Evolutionary conservation across 257 asterid species (phyloP).

Genomic region (Knoxia roxburghii): DNA sequence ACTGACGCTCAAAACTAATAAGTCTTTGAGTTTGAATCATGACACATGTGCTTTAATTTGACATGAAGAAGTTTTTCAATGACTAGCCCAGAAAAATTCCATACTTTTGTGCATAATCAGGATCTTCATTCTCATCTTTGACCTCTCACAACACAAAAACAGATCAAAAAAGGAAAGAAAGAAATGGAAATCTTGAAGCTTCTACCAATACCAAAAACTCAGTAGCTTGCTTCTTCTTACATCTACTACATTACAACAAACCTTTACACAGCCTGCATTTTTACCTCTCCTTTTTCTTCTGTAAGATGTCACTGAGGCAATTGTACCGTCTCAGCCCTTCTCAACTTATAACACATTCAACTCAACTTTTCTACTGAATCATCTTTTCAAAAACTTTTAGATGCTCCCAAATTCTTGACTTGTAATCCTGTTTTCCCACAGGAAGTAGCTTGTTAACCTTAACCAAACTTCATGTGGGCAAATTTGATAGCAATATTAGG

Average conservation of each 20-base stretch:
- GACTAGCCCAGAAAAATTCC: too few relatives aligned
- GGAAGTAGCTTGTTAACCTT: background rate
- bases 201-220: constrained; percentile 6
- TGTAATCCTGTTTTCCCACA: background rate
- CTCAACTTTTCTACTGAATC: background rate
- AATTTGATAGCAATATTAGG: constrained; percentile 14
- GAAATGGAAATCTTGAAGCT: background rate
- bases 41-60: too few relatives aligned
- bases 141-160: background rate
- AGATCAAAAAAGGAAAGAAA: background rate
- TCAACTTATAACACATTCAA: background rate
- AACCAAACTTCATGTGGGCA: background rate
- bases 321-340: constrained; percentile 15
- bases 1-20: too few relatives aligned
- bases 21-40: too few relatives aligned
- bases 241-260: constrained; percentile 9
- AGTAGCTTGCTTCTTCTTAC: constrained; percentile 10
- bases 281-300: constrained; percentile 1
- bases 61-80: too few relatives aligned
- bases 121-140: too few relatives aligned
- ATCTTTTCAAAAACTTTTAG: background rate
- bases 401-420: background rate
- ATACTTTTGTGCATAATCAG: too few relatives aligned
- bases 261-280: constrained; percentile 6
- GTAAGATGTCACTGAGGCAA: constrained; percentile 31